phyloP scores from a whole-genome alignment of 2,329 filamentous ascomycete genomes.

The Pestalotiopsis fici region DNA sequence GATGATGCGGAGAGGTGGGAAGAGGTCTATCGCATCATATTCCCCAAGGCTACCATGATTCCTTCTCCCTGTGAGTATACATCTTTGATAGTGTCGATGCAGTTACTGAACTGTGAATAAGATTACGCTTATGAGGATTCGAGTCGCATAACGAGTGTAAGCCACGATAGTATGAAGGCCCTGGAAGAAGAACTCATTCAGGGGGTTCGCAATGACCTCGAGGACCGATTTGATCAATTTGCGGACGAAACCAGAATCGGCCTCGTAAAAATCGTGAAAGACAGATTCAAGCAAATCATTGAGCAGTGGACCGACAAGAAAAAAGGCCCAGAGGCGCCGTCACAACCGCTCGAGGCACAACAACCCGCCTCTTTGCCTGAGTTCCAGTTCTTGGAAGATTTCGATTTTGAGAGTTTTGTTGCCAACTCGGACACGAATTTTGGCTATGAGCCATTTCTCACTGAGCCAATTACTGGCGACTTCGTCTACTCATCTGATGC shows the following conservation, averaged over 20 bases:
- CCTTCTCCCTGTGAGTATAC: slow-evolving; percentile 10
- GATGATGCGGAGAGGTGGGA: neutral
- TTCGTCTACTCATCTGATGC: neutral
- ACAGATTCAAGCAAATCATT: neutral
- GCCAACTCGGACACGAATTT: neutral
- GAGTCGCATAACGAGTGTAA: neutral
- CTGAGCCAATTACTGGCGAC: neutral
- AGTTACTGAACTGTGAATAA: neutral
- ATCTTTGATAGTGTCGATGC: neutral
- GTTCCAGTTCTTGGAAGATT: neutral
- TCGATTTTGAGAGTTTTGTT: neutral
- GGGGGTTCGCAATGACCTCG: neutral
- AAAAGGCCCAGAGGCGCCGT: neutral
- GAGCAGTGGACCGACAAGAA: neutral
- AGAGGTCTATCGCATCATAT: slow-evolving; percentile 11
- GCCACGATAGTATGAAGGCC: neutral
- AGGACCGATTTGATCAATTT: neutral
- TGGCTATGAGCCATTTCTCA: neutral
- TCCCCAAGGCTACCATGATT: slow-evolving; percentile 1
- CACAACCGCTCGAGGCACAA: neutral
- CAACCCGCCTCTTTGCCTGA: neutral
- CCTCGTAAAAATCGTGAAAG: slow-evolving; percentile 1
- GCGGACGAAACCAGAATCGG: neutral
- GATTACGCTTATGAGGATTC: slow-evolving; percentile 8
- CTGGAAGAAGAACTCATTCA: neutral